Evolutionary conservation across 1,139 yeast species (phyloP).

Genomic region (Meyerozyma carpophila): DNA sequence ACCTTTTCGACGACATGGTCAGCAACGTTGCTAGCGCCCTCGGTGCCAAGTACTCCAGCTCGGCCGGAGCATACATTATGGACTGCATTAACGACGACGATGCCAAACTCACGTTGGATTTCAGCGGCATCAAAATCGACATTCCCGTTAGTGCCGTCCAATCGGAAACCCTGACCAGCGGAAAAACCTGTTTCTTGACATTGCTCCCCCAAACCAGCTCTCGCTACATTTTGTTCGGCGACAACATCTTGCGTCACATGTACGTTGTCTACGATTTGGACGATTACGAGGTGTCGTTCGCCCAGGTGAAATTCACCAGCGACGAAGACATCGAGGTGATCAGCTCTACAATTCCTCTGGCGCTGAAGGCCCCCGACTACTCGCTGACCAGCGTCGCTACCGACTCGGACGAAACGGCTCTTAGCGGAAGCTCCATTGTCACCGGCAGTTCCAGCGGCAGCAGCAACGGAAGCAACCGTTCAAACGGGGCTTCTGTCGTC

Average conservation of each 20-base stretch:
- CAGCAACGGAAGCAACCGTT: neutral
- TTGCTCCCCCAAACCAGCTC: neutral
- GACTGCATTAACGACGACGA: conserved; percentile 16
- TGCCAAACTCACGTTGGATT: conserved; percentile 33
- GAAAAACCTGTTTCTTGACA: neutral
- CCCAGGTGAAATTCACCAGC: conserved; percentile 43
- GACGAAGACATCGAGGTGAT: conserved; percentile 42
- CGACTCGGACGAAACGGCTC: neutral
- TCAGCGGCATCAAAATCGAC: conserved; percentile 46
- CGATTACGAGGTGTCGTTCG: conserved; percentile 57
- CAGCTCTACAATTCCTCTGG: conserved; percentile 39
- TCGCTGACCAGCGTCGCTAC: conserved; percentile 17
- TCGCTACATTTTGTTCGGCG: conserved; percentile 39
- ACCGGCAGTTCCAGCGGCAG: neutral
- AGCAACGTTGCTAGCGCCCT: conserved; percentile 22
- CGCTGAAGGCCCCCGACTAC: conserved; percentile 32
- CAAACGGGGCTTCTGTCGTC: neutral
- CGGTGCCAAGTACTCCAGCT: conserved; percentile 25
- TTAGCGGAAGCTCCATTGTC: neutral
- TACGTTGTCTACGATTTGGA: conserved; percentile 79
- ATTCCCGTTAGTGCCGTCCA: conserved; percentile 41
- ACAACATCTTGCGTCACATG: conserved; percentile 65
- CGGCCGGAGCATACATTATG: conserved; percentile 24
- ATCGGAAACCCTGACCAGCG: conserved; percentile 1
- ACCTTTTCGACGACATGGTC: conserved; percentile 24